phyloP scores from a whole-genome alignment of 2,329 filamentous ascomycete species.

The Alternaria arborescens region DNA sequence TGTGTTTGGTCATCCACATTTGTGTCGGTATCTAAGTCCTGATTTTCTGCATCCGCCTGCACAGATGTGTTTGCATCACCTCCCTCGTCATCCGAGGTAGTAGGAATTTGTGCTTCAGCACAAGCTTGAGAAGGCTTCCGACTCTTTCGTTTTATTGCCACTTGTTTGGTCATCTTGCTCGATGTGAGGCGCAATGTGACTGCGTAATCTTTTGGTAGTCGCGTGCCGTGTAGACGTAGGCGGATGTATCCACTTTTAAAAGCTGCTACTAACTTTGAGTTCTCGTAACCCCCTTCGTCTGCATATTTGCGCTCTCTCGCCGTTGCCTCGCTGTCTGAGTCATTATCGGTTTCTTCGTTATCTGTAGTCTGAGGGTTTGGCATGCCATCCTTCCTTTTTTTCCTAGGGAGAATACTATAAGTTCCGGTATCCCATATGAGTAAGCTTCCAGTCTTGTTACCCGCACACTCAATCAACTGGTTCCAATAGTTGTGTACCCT shows the following conservation, averaged over 20 bases:
- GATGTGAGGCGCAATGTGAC: constrained; percentile 49
- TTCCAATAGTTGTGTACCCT: constrained; percentile 57
- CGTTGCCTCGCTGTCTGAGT: background rate
- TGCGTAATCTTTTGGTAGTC: constrained; percentile 52
- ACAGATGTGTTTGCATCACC: background rate
- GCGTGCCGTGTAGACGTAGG: constrained; percentile 53
- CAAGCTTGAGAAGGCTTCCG: background rate
- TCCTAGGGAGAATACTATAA: constrained; percentile 49
- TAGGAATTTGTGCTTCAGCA: background rate
- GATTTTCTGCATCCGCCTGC: background rate
- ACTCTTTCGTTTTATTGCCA: background rate
- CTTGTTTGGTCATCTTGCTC: background rate
- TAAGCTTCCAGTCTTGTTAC: constrained; percentile 53
- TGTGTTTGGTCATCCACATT: constrained; percentile 55
- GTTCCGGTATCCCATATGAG: constrained; percentile 59
- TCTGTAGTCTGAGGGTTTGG: constrained; percentile 10
- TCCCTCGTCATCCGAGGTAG: background rate
- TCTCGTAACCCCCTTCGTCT: constrained; percentile 33
- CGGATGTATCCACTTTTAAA: constrained; percentile 53
- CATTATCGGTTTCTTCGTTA: background rate
- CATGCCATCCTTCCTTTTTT: constrained; percentile 18
- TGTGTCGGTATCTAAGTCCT: constrained; percentile 55
- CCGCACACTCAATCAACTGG: constrained; percentile 56
- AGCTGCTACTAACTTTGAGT: constrained; percentile 49
- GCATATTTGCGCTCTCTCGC: background rate